Evolutionary conservation across 1,284 basidiomycete species (phyloP).

Genomic region (Cerioporus squamosus): DNA sequence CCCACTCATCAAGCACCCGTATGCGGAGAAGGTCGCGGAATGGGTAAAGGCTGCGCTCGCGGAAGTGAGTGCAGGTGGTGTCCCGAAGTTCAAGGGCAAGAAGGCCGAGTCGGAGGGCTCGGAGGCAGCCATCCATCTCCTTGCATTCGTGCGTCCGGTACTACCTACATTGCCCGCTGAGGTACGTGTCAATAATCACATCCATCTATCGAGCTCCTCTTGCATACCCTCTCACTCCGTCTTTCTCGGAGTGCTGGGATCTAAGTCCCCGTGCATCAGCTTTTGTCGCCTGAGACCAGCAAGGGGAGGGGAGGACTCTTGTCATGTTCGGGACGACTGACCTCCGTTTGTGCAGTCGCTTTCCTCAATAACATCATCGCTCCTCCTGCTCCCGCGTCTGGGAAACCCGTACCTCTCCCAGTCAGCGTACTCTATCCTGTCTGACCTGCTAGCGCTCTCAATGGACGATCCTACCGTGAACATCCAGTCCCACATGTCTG

Average conservation of each 20-base stretch:
- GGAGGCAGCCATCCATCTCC: constrained; percentile 82
- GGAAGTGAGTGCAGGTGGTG: constrained; percentile 66
- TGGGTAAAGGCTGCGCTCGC: constrained; percentile 77
- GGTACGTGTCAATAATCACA: constrained; percentile 47
- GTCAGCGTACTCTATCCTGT: constrained; percentile 80
- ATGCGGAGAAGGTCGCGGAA: constrained; percentile 77
- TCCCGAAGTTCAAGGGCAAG: constrained; percentile 67
- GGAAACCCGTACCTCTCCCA: constrained; percentile 86
- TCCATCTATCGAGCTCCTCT: neutral
- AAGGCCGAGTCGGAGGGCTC: constrained; percentile 63
- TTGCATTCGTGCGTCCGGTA: constrained; percentile 74
- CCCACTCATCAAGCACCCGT: constrained; percentile 84
- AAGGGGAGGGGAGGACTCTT: no score
- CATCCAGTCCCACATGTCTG: constrained; percentile 62
- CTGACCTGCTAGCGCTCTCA: constrained; percentile 70
- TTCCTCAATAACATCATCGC: constrained; percentile 66
- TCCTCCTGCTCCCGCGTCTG: constrained; percentile 82
- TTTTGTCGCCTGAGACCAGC: no score
- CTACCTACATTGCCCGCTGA: constrained; percentile 67
- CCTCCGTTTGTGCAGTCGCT: constrained; percentile 56
- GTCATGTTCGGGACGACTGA: constrained; percentile 3
- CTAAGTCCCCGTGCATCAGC: no score
- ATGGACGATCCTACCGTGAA: constrained; percentile 50
- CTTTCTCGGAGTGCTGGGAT: no score
- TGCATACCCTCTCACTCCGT: no score